A percentile compares a stretch with the other conserved stretches of the same genome.
Conservation (phyloP, 129 eudicot genomes). For the Heracleum sosnowskyi region DNA sequence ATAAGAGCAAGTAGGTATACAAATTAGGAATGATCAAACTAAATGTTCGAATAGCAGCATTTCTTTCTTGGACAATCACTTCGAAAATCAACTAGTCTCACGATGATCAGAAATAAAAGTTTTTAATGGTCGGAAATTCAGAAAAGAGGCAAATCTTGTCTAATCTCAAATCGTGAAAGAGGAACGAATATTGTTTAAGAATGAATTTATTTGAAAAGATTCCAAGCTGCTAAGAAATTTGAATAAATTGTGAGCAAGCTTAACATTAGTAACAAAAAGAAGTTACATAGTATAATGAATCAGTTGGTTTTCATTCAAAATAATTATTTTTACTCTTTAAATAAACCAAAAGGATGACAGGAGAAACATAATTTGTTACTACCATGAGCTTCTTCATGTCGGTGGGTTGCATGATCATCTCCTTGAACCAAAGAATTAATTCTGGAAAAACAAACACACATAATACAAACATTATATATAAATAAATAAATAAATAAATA, state of each 20-base stretch:
- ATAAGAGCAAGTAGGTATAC: background rate
- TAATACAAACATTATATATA: background rate
- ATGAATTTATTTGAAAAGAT: background rate
- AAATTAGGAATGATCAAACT: background rate
- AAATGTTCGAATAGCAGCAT: background rate
- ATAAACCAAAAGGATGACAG: background rate
- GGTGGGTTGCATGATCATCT: slow-evolving; percentile 43
- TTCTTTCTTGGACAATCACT: background rate
- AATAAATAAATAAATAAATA: background rate
- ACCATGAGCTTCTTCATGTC: slow-evolving; percentile 64
- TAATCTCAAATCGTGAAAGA: background rate
- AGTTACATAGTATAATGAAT: too few relatives aligned
- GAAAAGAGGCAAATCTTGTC: background rate
- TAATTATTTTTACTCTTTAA: background rate
- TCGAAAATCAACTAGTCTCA: background rate
- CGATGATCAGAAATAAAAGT: background rate
- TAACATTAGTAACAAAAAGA: background rate
- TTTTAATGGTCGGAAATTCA: background rate
- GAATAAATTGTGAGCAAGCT: background rate
- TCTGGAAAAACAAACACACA: slow-evolving; percentile 41
- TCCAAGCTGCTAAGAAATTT: background rate
- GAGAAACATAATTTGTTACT: background rate
- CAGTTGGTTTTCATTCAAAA: background rate
- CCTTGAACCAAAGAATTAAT: slow-evolving; percentile 65
- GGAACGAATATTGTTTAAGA: background rate